Conservation (phyloP, 2,329 filamentous ascomycete species). For the Monosporascus cannonballus region DNA sequence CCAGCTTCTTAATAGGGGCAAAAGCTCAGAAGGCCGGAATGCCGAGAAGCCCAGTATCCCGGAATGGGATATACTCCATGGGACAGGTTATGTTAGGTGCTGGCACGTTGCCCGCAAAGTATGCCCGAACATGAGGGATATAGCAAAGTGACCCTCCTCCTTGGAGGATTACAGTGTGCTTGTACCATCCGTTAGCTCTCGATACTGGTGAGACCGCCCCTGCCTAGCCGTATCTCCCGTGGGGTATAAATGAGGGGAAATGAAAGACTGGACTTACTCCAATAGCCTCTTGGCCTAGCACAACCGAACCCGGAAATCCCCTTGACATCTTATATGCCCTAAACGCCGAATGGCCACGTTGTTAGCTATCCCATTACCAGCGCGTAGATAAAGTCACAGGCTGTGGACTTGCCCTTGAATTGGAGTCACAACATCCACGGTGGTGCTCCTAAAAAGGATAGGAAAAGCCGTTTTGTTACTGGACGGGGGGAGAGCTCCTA, state of each 20-base stretch:
- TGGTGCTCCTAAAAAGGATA: constrained; percentile 33
- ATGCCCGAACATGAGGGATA: constrained; percentile 30
- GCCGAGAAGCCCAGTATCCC: no score
- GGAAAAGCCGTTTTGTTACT: constrained; percentile 26
- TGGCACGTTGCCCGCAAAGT: constrained; percentile 27
- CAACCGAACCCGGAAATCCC: constrained; percentile 23
- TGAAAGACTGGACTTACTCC: constrained; percentile 23
- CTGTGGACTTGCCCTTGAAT: constrained; percentile 23
- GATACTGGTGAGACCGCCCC: constrained; percentile 1
- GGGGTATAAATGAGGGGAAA: constrained; percentile 5
- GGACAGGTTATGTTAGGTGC: constrained; percentile 26
- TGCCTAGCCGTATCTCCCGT: constrained; percentile 13
- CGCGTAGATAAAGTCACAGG: neutral
- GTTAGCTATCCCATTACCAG: constrained; percentile 4
- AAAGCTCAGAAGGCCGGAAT: no score
- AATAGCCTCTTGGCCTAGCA: constrained; percentile 26
- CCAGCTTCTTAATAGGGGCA: no score
- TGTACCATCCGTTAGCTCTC: no score
- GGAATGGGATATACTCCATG: constrained; percentile 23
- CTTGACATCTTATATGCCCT: constrained; percentile 22
- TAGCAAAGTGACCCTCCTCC: constrained; percentile 27
- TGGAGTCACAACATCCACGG: constrained; percentile 31
- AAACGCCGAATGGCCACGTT: neutral
- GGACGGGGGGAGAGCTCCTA: no score
- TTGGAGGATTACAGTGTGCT: constrained; percentile 21